Conservation (phyloP, 768 basidiomycete genomes). For the Leucosporidium creatinivorum region DNA sequence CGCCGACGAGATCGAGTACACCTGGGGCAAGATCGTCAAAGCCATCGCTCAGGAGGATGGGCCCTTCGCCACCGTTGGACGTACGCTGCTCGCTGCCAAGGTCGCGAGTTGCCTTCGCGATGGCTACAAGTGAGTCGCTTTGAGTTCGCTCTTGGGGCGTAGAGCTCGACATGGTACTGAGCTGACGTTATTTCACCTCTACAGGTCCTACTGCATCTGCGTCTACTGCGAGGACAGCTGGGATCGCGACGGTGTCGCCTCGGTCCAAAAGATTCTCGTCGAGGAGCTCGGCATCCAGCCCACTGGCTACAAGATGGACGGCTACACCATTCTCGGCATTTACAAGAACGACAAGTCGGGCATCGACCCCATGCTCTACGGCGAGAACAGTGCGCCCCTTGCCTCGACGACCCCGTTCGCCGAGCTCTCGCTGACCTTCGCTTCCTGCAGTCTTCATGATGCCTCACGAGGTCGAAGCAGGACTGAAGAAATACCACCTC, state of each 20-base stretch:
- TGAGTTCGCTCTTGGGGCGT: too few relatives aligned
- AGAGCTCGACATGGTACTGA: too few relatives aligned
- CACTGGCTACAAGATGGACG: slow-evolving; percentile 29
- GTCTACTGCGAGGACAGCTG: slow-evolving; percentile 32
- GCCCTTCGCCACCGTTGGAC: slow-evolving; percentile 14
- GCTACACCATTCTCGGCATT: slow-evolving; percentile 28
- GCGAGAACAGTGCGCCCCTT: background rate
- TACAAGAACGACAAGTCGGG: slow-evolving; percentile 26
- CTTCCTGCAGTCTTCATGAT: slow-evolving; percentile 20
- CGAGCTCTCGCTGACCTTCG: background rate
- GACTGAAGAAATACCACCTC: background rate
- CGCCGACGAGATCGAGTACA: slow-evolving; percentile 11
- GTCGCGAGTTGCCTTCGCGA: too few relatives aligned
- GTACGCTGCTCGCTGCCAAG: too few relatives aligned
- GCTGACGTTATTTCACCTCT: too few relatives aligned
- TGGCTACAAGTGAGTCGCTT: too few relatives aligned
- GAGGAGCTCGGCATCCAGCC: slow-evolving; percentile 6
- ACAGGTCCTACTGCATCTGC: slow-evolving; percentile 21
- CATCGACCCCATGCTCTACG: slow-evolving; percentile 12
- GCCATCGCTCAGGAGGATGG: slow-evolving; percentile 24
- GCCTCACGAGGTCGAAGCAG: slow-evolving; percentile 11
- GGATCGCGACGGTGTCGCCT: slow-evolving; percentile 17
- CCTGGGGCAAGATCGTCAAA: slow-evolving; percentile 28
- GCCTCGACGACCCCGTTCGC: background rate
- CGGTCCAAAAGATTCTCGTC: slow-evolving; percentile 20